Evolutionary conservation across 1,284 basidiomycete species (phyloP).

Genomic region (Anthracocystis panici-leucophaei): DNA sequence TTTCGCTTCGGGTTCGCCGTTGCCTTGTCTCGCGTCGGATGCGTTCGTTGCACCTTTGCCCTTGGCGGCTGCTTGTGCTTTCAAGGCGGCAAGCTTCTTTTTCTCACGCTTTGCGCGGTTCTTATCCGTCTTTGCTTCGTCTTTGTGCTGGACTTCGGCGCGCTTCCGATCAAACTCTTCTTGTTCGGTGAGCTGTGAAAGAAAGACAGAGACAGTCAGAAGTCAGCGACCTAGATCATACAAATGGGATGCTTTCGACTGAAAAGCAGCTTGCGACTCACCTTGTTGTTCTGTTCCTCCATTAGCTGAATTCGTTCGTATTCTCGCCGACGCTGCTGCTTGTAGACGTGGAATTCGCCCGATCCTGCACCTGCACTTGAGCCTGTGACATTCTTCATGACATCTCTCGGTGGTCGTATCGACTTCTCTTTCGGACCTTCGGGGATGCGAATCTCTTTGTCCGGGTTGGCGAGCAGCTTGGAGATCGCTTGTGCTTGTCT

Average conservation of each 20-base stretch:
- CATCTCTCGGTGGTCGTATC: constrained; percentile 62
- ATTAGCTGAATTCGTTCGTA: constrained; percentile 92
- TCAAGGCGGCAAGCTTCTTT: constrained; percentile 55
- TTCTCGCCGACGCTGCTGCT: constrained; percentile 90
- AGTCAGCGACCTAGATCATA: neutral
- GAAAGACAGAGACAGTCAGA: neutral
- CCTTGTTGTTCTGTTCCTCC: constrained; percentile 84
- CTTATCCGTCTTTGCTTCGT: constrained; percentile 64
- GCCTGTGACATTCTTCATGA: constrained; percentile 81
- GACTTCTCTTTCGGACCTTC: constrained; percentile 44
- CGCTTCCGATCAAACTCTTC: constrained; percentile 53
- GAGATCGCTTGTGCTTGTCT: constrained; percentile 60
- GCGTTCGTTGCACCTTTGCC: constrained; percentile 18
- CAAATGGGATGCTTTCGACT: neutral
- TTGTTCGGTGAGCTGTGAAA: constrained; percentile 43
- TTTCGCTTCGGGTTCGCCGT: constrained; percentile 32
- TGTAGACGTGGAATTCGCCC: constrained; percentile 85
- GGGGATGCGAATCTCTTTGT: constrained; percentile 56
- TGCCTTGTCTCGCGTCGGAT: neutral
- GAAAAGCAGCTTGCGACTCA: constrained; percentile 70
- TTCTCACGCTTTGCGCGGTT: constrained; percentile 65
- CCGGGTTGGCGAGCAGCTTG: constrained; percentile 61
- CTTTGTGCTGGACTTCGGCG: constrained; percentile 62
- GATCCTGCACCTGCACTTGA: constrained; percentile 68
- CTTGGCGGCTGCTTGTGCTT: constrained; percentile 37